A percentile compares a stretch with the other conserved stretches of the same genome.
These are phyloP conservation scores for Phytopythium litorale DNA, from an alignment of 352 stramenopile species.

Conservation along the genomic window DNA sequence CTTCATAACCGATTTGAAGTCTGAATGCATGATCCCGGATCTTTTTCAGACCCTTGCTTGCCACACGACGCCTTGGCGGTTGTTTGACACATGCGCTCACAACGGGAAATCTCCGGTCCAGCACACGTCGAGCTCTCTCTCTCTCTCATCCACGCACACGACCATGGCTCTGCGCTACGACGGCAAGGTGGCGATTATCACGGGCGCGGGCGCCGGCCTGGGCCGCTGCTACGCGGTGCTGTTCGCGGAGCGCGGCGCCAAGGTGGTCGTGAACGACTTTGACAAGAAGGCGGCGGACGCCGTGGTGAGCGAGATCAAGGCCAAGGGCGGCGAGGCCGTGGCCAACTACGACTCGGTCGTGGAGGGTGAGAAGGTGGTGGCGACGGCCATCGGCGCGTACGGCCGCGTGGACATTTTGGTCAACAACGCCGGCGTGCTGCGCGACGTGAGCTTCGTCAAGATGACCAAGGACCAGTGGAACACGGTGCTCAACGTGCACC, in stretches of 20 bases:
- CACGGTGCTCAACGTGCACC: constrained; percentile 76
- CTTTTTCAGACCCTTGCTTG: not conserved
- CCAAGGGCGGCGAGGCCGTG: constrained; percentile 64
- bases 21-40: not conserved
- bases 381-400: constrained; percentile 62
- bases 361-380: constrained; percentile 82
- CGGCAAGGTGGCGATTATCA: constrained; percentile 75
- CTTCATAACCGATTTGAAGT: not conserved
- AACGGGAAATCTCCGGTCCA: constrained; percentile 5
- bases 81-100: constrained; percentile 6
- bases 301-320: constrained; percentile 78
- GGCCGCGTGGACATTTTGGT: constrained; percentile 82
- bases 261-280: constrained; percentile 86
- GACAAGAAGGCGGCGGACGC: constrained; percentile 58
- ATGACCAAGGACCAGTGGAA: constrained; percentile 90
- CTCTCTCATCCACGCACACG: not conserved
- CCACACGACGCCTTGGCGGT: no score
- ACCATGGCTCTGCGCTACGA: constrained; percentile 67
- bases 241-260: constrained; percentile 70
- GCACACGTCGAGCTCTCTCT: not conserved
- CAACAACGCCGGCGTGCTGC: constrained; percentile 95
- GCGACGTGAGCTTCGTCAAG: constrained; percentile 88
- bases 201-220: constrained; percentile 66
- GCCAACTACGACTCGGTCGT: constrained; percentile 84
- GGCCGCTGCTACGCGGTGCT: constrained; percentile 73